Evolutionary conservation across 2,329 filamentous ascomycete species (phyloP), one percentile per base, ranked within the genome.

Genomic region (Colletotrichum ledebouriae): DNA sequence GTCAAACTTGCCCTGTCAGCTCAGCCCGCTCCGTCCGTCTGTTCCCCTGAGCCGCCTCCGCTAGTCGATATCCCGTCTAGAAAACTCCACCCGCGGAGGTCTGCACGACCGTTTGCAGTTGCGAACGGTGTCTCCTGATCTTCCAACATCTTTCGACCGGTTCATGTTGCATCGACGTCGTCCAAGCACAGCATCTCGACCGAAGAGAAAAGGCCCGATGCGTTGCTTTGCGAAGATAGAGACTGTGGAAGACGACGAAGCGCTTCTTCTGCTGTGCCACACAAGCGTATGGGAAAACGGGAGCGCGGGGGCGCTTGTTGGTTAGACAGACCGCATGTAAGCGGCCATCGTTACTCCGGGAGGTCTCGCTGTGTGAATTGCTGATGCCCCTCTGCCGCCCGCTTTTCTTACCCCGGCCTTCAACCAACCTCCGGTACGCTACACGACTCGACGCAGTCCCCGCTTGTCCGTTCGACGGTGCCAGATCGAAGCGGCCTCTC

Each of bases 311-410:
- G 41, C 41, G 56, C 46, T 52, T 60, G 46, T 52, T 50, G n/a
- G 25, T 53, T 33, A 53, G 34, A 42, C 12, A 41, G 39, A 17
- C 22, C 39, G 37, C 33, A 52, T 62, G 37, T 33, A 25, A 12
- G 7, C 34, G 11, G 22, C 47, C n/a, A 55, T 25, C 20, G 25
- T 22, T 57, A 10, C 46, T 57, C 59, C 17, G 37, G 25, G 29
- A 63, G 46, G 59, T 67, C 64, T 63, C 64, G 52, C 37, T 39
- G 39, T 55, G 17, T 55, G 33, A 33, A 34, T 53, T 58, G 52
- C 59, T 67, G 64, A 46, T 58, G 58, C 42, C 50, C 53, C 9
- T 9, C 15, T 37, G 42, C 52, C 59, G 63, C 63, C 63, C 58
- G 64, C 37, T 67, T 58, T 52, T 15, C 64, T 13, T 44, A 22